Evolutionary conservation across 2,329 filamentous ascomycete genomes (phyloP), one percentile per base, ranked within the genome.

Genomic region (Teratosphaeria epicoccoides): DNA sequence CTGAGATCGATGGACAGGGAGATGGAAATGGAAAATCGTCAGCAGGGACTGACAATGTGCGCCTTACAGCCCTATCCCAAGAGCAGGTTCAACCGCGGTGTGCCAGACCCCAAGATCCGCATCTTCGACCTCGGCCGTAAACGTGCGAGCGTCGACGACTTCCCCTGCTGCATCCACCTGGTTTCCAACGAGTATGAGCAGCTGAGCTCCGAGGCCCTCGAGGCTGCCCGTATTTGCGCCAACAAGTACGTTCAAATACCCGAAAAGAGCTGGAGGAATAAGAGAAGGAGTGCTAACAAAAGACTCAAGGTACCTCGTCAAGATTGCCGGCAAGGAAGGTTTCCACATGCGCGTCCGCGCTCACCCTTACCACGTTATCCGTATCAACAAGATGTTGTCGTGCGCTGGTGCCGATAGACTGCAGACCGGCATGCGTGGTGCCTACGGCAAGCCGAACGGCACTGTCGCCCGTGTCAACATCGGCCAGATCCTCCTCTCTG

Each of bases 311-410:
- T 84, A 84, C 75, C 76, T 84, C 63, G 81, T 84, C 71, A 84
- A 84, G 76, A 73, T 77, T 64, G 76, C 78, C 67, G 81, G 81
- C 73, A 84, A 84, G 75, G 81, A 84, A 79, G 77, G 78, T 73
- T 84, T 84, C 80, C 81, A 84, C 73, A 71, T 84, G 59, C 81
- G 81, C 63, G 79, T 84, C 69, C 81, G 93, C 73, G 90, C 89
- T 71, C 93, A 98, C 83, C 93, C 93, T 65, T 98, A 88, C 88
- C 93, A 98, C 83, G 93, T 98, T 78, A 87, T 98, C 82, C 93
- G 93, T 79, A 98, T 98, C 90, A 98, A 98, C 89, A 98, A 98
- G 87, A 98, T 98, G 93, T 91, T 98, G 88, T 97, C 93, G 73
- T 98, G 93, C 77, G 93, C 93, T 71, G 93, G 93, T 83, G 93